Percentiles rank a stretch among this genome's conserved stretches.
These are phyloP conservation scores for Termitomyces sp. DNA, from an alignment of 768 basidiomycete species.

Conservation along the genomic window DNA sequence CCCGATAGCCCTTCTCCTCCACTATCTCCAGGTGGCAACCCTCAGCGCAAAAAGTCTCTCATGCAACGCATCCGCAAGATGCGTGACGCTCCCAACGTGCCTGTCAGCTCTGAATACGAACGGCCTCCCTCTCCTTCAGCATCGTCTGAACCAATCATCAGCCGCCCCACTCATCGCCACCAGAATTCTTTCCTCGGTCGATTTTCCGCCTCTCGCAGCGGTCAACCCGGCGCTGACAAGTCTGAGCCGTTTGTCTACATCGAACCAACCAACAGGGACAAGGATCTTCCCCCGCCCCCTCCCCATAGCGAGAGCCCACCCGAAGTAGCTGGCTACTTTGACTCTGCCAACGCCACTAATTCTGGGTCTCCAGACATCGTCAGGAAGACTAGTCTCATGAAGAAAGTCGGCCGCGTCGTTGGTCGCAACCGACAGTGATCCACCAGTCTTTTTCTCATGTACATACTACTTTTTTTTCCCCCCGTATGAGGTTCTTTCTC, in stretches of 20 bases:
- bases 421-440: constrained; percentile 42
- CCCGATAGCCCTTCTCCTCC: constrained; percentile 48
- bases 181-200: constrained; percentile 78
- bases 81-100: constrained; percentile 82
- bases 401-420: constrained; percentile 73
- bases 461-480: constrained; percentile 2
- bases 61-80: constrained; percentile 89
- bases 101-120: constrained; percentile 46
- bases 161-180: constrained; percentile 63
- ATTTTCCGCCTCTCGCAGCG: constrained; percentile 33
- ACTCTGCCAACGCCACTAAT: constrained; percentile 25
- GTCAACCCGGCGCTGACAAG: constrained; percentile 28
- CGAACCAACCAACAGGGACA: constrained; percentile 60
- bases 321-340: constrained; percentile 46
- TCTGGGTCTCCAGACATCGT: constrained; percentile 43
- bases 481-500: neutral
- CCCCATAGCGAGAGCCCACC: constrained; percentile 19
- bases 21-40: constrained; percentile 38
- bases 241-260: constrained; percentile 66
- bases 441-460: constrained; percentile 1
- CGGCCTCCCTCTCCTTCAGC: constrained; percentile 35
- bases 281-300: constrained; percentile 48
- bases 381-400: constrained; percentile 74
- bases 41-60: constrained; percentile 75
- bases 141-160: constrained; percentile 24